Base-by-base conservation (phyloP, 306 rosid species). In the Morella rubra region DNA sequence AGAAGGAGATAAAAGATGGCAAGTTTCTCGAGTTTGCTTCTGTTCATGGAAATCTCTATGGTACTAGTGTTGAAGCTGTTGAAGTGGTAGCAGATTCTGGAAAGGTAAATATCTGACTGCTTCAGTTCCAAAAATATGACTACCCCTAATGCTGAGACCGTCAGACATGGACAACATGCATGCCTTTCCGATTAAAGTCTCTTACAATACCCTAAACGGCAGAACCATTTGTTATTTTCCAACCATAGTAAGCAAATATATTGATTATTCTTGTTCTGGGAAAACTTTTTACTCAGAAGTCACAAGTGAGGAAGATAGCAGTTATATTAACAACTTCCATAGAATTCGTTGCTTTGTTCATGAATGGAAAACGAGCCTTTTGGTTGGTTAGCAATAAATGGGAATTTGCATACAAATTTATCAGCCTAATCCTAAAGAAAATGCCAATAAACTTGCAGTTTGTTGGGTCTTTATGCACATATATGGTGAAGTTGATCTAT, bases 31-130 rank as follows among this genome's bases (percentile, higher is more conserved):
- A 95, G 88, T 92, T 85, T 82, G 99, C 99, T 61, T 85, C 87
- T 44, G 99, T 95, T 74, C 99, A 95, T 78, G 99, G 96, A 75
- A 95, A 95, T 84, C 89, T 95, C 66, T 95, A 95, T 27, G 99
- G 99, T 72, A 88, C 99, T 49, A 95, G 99, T 75, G 93, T 90
- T 68, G 99, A 95, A 84, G 97, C 99, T 10, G 99, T 92, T 22
- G 98, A 96, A 86, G 67, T 80, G 52, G 99, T 96, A 42, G 87
- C 98, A 37, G 98, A 96, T 83, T 89, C 83, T 5, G 90, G 90
- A 72, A 86, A 88, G 84, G 92, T 88, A 77, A 82, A 86, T 87
- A 72, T 44, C 24, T 47, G 5, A 18, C 16, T 20, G 41, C 44
- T 72, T 80, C 12, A 67, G 55, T 81, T 41, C 56, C 67, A 15